Evolutionary conservation across 2,329 filamentous ascomycete species (phyloP).

Genomic region (Proliferodiscus dingleyae): DNA sequence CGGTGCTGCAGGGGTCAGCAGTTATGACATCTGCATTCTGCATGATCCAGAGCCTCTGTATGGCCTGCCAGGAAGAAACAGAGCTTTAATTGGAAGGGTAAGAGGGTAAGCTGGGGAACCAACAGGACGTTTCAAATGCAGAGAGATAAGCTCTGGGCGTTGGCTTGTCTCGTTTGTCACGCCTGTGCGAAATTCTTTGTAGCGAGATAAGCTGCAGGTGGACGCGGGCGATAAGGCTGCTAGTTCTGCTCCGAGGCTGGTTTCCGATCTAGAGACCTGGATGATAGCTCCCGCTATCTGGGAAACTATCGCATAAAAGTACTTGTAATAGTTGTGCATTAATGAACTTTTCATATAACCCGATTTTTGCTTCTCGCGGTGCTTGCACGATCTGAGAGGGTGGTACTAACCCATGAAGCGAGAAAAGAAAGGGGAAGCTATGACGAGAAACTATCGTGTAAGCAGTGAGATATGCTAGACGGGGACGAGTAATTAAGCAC

Average conservation of each 20-base stretch:
- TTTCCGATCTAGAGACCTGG: neutral
- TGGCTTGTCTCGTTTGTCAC: conserved; percentile 1
- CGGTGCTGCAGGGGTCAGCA: neutral
- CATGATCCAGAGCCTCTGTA: neutral
- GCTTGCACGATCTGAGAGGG: too few relatives aligned
- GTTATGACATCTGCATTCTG: neutral
- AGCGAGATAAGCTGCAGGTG: conserved; percentile 1
- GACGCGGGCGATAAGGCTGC: neutral
- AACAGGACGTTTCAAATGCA: neutral
- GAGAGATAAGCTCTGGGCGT: neutral
- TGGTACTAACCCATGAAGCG: too few relatives aligned
- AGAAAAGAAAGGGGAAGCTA: too few relatives aligned
- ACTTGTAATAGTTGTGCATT: conserved; percentile 2
- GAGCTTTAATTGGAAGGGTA: too few relatives aligned
- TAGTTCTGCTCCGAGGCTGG: neutral
- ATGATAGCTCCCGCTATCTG: neutral
- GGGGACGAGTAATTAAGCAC: too few relatives aligned
- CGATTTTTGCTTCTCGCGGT: too few relatives aligned
- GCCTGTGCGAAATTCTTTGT: neutral
- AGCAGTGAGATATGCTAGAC: too few relatives aligned
- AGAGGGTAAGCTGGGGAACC: too few relatives aligned
- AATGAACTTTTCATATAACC: too few relatives aligned
- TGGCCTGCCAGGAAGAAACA: neutral
- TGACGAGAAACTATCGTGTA: too few relatives aligned
- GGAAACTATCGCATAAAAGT: conserved; percentile 1